Conservation (phyloP, 352 stramenopile species). For the Globisporangium sylvaticum region DNA sequence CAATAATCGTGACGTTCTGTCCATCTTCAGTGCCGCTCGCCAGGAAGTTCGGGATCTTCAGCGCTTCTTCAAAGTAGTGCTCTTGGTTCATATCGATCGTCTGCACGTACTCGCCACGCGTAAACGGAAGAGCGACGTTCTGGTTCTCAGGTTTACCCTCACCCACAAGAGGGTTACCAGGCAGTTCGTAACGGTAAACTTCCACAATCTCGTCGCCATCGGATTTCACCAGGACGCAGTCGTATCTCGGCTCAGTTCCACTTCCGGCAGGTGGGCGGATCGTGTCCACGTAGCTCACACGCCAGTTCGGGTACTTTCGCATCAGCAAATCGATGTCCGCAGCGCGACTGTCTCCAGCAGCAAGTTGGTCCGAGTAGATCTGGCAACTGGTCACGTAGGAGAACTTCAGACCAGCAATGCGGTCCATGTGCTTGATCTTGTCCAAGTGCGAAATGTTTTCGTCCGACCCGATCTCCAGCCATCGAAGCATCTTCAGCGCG, state of each 20-base stretch:
- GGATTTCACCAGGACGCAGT: slow-evolving; percentile 81
- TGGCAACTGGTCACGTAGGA: slow-evolving; percentile 89
- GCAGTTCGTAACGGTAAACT: slow-evolving; percentile 84
- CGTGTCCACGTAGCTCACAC: slow-evolving; percentile 88
- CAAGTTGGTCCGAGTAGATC: slow-evolving; percentile 84
- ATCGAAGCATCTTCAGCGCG: slow-evolving; percentile 85
- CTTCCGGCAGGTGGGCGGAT: slow-evolving; percentile 66
- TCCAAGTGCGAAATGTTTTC: slow-evolving; percentile 80
- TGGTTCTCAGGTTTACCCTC: slow-evolving; percentile 89
- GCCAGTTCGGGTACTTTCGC: slow-evolving; percentile 94
- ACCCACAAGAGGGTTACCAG: slow-evolving; percentile 76
- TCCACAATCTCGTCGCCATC: slow-evolving; percentile 85
- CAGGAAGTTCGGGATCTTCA: slow-evolving; percentile 88
- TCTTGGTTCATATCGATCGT: slow-evolving; percentile 92
- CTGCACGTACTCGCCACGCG: slow-evolving; percentile 82
- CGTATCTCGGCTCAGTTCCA: slow-evolving; percentile 62
- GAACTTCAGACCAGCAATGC: slow-evolving; percentile 84
- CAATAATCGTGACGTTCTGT: slow-evolving; percentile 77
- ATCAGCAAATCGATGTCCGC: slow-evolving; percentile 98
- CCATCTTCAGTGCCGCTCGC: slow-evolving; percentile 65
- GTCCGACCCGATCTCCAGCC: slow-evolving; percentile 85
- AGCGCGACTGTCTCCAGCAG: slow-evolving; percentile 58
- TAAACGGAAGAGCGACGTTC: slow-evolving; percentile 84
- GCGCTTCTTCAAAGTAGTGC: slow-evolving; percentile 85
- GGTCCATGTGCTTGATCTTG: slow-evolving; percentile 89